Percentiles rank a stretch among this genome's conserved stretches.
phyloP scores from a whole-genome alignment of 108 stramenopile species.

The Fistulifera pelliculosa region DNA sequence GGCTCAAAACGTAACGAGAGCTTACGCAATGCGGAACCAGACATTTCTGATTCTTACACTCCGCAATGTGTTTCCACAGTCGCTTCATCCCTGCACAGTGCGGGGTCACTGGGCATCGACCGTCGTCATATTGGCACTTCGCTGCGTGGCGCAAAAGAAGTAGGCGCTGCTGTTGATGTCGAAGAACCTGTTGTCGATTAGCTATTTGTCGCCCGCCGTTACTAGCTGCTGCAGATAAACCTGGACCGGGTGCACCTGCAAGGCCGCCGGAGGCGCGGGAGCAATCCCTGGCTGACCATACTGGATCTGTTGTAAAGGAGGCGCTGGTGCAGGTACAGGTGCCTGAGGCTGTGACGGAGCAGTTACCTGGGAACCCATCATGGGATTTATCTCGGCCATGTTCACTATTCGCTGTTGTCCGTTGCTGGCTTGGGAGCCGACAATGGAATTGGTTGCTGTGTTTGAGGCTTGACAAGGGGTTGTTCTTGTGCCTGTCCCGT shows the following conservation, averaged over 20 bases:
- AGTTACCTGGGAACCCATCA: conserved; percentile 38
- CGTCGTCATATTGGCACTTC: conserved; percentile 94
- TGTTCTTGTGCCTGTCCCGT: conserved; percentile 20
- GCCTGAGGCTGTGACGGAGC: conserved; percentile 13
- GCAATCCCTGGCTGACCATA: conserved; percentile 13
- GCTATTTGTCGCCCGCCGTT: conserved; percentile 37
- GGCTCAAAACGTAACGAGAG: conserved; percentile 95
- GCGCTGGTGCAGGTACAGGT: conserved; percentile 14
- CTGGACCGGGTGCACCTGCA: conserved; percentile 13
- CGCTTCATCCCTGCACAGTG: conserved; percentile 98
- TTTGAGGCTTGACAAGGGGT: conserved; percentile 35
- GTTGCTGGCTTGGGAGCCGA: conserved; percentile 20
- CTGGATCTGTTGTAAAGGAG: background rate
- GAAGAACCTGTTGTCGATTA: conserved; percentile 90
- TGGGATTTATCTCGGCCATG: conserved; percentile 73
- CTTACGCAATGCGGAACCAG: conserved; percentile 95
- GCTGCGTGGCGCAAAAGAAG: conserved; percentile 95
- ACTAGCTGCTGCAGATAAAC: conserved; percentile 10
- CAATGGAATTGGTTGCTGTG: conserved; percentile 37
- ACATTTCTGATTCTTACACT: conserved; percentile 97
- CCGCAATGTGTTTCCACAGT: conserved; percentile 97
- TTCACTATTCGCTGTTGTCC: conserved; percentile 65
- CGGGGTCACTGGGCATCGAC: conserved; percentile 90
- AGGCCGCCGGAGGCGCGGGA: conserved; percentile 12
- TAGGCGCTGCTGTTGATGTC: conserved; percentile 98